A percentile compares a stretch with the other conserved stretches of the same genome.
Evolutionary conservation across 2,329 filamentous ascomycete species (phyloP).

Genomic region (Scolecobasidium constrictum): DNA sequence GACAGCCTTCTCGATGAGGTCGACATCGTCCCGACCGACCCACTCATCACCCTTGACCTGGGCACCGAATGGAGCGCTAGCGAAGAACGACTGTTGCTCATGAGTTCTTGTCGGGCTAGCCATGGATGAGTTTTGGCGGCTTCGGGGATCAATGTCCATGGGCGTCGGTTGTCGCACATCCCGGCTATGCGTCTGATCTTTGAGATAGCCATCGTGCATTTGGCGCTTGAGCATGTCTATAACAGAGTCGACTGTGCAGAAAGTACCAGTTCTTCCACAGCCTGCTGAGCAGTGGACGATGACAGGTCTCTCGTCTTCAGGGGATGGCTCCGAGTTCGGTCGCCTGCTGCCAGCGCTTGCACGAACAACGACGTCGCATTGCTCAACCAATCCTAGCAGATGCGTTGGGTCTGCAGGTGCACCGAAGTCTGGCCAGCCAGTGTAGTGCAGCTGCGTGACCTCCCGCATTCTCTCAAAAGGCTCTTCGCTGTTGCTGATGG

Average conservation of each 20-base stretch:
- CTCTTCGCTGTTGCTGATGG: constrained; percentile 61
- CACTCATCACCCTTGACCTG: constrained; percentile 45
- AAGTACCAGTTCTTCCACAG: constrained; percentile 89
- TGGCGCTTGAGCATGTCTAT: constrained; percentile 96
- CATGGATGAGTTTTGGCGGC: neutral
- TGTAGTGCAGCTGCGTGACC: constrained; percentile 89
- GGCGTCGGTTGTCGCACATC: constrained; percentile 23
- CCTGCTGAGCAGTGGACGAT: constrained; percentile 94
- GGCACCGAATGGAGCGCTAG: neutral
- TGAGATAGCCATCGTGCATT: constrained; percentile 28
- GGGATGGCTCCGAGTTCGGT: constrained; percentile 36
- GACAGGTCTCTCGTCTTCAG: constrained; percentile 51
- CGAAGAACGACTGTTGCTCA: neutral
- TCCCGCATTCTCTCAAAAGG: constrained; percentile 83
- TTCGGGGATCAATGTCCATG: constrained; percentile 31
- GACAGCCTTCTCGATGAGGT: constrained; percentile 78
- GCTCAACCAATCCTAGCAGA: constrained; percentile 77
- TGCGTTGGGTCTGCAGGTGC: constrained; percentile 82
- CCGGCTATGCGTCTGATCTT: constrained; percentile 1
- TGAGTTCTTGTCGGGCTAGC: neutral
- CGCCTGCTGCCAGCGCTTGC: constrained; percentile 26
- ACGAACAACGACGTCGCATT: constrained; percentile 63
- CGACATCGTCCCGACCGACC: constrained; percentile 59
- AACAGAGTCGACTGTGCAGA: constrained; percentile 92
- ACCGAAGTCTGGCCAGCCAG: constrained; percentile 96